Evolutionary conservation across 441 rosid genomes (phyloP).

Genomic region (Adansonia gregorii): DNA sequence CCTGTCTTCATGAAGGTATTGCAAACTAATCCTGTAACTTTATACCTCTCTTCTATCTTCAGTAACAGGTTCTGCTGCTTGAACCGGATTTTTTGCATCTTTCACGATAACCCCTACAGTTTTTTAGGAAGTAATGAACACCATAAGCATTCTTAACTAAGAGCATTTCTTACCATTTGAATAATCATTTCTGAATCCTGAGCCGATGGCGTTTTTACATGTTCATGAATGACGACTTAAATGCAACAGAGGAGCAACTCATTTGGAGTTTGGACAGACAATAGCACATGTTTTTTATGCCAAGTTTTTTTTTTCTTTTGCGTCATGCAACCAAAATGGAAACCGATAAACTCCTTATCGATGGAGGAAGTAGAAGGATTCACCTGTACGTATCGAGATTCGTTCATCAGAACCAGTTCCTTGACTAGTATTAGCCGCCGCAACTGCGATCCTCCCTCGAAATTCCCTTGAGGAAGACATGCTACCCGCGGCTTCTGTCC

Average conservation of each 20-base stretch:
- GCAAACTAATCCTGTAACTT: neutral
- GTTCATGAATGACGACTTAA: neutral
- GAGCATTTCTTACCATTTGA: neutral
- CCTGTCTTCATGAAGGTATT: too few species aligned
- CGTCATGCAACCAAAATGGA: neutral
- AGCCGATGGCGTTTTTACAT: neutral
- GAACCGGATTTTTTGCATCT: conserved; percentile 47
- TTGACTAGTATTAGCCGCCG: conserved; percentile 35
- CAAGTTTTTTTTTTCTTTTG: neutral
- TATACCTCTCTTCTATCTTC: conserved; percentile 50
- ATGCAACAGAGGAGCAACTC: too few species aligned
- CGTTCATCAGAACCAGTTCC: conserved; percentile 47
- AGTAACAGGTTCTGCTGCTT: conserved; percentile 44
- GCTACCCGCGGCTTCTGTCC: conserved; percentile 49
- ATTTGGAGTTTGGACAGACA: neutral
- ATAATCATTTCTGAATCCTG: neutral
- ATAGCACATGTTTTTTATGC: neutral
- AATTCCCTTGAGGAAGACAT: conserved; percentile 44
- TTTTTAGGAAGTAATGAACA: neutral
- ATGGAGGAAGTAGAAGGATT: neutral
- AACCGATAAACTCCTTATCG: neutral
- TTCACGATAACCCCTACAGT: conserved; percentile 43
- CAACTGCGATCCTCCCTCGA: conserved; percentile 44
- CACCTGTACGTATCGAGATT: conserved; percentile 55
- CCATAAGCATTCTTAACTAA: too few species aligned